phyloP scores from a whole-genome alignment of 257 asterid genomes.

The Cordia subcordata region DNA sequence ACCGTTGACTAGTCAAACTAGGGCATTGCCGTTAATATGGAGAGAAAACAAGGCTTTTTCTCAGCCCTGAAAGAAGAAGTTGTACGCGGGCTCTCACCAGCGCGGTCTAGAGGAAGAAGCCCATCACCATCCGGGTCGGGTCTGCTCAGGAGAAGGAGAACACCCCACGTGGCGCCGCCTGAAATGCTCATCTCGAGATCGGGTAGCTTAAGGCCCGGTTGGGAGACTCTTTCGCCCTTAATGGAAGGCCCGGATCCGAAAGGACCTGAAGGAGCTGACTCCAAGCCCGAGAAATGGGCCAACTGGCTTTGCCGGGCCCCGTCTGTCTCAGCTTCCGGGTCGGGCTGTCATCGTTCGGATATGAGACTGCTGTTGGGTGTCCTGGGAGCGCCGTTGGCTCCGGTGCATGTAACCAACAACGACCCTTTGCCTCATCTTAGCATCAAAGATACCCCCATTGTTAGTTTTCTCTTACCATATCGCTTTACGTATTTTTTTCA shows the following conservation, averaged over 20 bases:
- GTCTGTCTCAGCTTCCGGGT: slow-evolving; percentile 50
- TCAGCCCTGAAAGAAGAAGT: slow-evolving; percentile 66
- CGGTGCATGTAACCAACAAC: slow-evolving; percentile 59
- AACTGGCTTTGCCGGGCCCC: slow-evolving; percentile 74
- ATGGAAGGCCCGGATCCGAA: slow-evolving; percentile 78
- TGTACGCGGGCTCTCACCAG: slow-evolving; percentile 66
- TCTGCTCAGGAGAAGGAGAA: slow-evolving; percentile 46
- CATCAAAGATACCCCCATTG: slow-evolving; percentile 71
- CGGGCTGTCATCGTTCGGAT: slow-evolving; percentile 52
- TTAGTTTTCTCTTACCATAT: slow-evolving; percentile 28
- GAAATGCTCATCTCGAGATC: slow-evolving; percentile 54
- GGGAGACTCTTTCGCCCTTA: slow-evolving; percentile 57
- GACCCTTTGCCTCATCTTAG: slow-evolving; percentile 70
- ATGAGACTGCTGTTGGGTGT: slow-evolving; percentile 67
- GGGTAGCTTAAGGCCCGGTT: slow-evolving; percentile 52
- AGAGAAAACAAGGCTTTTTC: slow-evolving; percentile 60
- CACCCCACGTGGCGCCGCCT: slow-evolving; percentile 36
- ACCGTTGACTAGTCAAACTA: background rate
- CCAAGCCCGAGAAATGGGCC: slow-evolving; percentile 54
- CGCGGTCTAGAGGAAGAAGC: slow-evolving; percentile 49
- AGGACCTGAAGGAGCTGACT: slow-evolving; percentile 43
- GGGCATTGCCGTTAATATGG: slow-evolving; percentile 30
- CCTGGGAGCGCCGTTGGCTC: slow-evolving; percentile 75
- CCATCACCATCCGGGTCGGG: slow-evolving; percentile 64
- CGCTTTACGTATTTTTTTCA: background rate